phyloP scores from a whole-genome alignment of 2,329 filamentous ascomycete genomes.

The Aspergillus sergii region DNA sequence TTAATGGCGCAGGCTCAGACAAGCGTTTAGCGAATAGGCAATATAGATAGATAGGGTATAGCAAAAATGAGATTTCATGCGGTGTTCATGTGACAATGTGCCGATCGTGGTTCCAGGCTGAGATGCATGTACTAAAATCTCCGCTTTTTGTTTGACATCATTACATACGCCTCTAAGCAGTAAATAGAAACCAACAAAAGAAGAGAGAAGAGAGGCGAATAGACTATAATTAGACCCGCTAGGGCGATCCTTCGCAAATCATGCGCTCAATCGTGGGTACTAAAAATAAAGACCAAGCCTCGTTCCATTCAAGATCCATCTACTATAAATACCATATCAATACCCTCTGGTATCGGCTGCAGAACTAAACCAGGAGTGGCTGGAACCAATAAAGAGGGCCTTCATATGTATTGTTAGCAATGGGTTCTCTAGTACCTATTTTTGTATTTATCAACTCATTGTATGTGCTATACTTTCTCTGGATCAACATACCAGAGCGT shows the following conservation, averaged over 20 bases:
- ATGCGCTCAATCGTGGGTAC: background rate
- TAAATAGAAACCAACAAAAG: too few species aligned
- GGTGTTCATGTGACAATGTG: background rate
- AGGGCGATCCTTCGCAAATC: background rate
- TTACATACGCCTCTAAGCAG: background rate
- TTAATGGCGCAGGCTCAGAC: constrained; percentile 1
- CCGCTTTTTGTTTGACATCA: background rate
- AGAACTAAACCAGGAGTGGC: background rate
- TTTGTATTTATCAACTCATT: background rate
- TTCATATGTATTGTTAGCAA: background rate
- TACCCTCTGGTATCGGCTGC: background rate
- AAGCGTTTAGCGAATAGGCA: background rate
- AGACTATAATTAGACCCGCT: constrained; percentile 1
- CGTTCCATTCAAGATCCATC: background rate
- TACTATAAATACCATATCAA: background rate
- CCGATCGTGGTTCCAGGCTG: background rate
- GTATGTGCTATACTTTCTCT: too few species aligned
- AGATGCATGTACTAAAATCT: background rate
- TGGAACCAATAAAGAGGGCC: background rate
- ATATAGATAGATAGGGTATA: background rate
- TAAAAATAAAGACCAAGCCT: constrained; percentile 2
- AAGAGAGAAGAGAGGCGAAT: background rate
- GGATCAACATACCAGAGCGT: too few species aligned
- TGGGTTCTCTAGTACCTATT: background rate
- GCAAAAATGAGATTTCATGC: background rate